Evolutionary conservation across 2,329 filamentous ascomycete species (phyloP), one percentile per base, ranked within the genome.

Genomic region (Pseudogymnoascus sp.): DNA sequence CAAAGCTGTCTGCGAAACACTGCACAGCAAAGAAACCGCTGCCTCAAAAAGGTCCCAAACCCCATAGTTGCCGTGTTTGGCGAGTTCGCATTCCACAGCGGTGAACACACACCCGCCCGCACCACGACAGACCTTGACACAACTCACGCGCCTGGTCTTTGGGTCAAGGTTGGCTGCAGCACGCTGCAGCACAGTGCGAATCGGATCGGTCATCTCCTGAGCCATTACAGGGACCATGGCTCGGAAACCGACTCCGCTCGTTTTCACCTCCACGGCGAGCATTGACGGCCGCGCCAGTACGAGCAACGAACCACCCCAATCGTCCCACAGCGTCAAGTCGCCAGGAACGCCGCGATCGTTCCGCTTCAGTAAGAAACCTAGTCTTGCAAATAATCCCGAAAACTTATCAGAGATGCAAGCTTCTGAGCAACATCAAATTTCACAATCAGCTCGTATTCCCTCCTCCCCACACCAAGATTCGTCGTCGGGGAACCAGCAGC

Each of bases 101-200:
- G 39, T 45, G 39, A 45, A 45, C 39, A 45, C 39, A 45, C 13
- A 12, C 38, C 38, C 19, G 38, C 19, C 38, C 19, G 39, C 19
- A n/a, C 39, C 39, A 45, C 39, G 39, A 45, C 39, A 19, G 39
- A 23, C 38, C 19, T 45, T 45, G 39, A 45, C 39, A 45, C 39
- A 7, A 45, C 39, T 45, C 39, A 45, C 39, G 39, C 39, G 39
- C 39, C 39, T 45, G 39, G 39, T 45, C 39, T 45, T 26, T 56
- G 26, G 48, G 48, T 56, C 48, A 56, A 56, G 48, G 48, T 56
- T 56, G 48, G 30, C 48, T 56, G 48, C 48, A 56, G 48, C 48
- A 34, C 48, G 19, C 39, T 45, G 39, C 39, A 21, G 39, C 39
- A 45, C 39, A 45, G 39, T 45, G 39, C 39, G 19, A 45, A 45